These are phyloP conservation scores for Sapria himalayana DNA, from an alignment of 345 rosid species.

Conservation along the genomic window DNA sequence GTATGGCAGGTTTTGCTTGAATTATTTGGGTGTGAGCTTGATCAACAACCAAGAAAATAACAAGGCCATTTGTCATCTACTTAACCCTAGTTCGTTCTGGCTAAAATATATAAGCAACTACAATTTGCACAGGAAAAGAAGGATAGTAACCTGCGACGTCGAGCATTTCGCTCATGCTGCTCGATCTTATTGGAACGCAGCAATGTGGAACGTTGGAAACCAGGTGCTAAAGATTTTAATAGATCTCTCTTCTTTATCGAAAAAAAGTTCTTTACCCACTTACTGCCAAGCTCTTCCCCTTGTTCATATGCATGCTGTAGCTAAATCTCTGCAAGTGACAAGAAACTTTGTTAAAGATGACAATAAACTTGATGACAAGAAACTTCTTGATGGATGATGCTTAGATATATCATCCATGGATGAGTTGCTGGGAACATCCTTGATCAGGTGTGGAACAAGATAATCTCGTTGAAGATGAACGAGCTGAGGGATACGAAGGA, in stretches of 20 bases:
- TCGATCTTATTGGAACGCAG: slow-evolving; percentile 16
- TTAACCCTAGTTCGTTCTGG: slow-evolving; percentile 20
- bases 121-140: slow-evolving; percentile 6
- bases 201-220: slow-evolving; percentile 20
- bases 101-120: slow-evolving; percentile 5
- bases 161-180: slow-evolving; percentile 15
- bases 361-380: too few relatives aligned
- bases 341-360: too few relatives aligned
- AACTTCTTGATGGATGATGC: too few relatives aligned
- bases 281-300: slow-evolving; percentile 11
- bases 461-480: slow-evolving; percentile 15
- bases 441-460: too few relatives aligned
- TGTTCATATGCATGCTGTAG: slow-evolving; percentile 11
- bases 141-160: slow-evolving; percentile 7
- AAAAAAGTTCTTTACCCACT: slow-evolving; percentile 6
- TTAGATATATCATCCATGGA: too few relatives aligned
- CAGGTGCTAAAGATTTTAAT: slow-evolving; percentile 16
- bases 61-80: slow-evolving; percentile 13
- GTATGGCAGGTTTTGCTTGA: slow-evolving; percentile 5
- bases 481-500: slow-evolving; percentile 14
- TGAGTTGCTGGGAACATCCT: too few relatives aligned
- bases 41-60: too few relatives aligned
- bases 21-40: slow-evolving; percentile 5
- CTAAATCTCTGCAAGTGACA: slow-evolving; percentile 24
- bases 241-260: slow-evolving; percentile 4